Base-by-base conservation (phyloP, 345 rosid species). In the Euphorbia tirucalli region DNA sequence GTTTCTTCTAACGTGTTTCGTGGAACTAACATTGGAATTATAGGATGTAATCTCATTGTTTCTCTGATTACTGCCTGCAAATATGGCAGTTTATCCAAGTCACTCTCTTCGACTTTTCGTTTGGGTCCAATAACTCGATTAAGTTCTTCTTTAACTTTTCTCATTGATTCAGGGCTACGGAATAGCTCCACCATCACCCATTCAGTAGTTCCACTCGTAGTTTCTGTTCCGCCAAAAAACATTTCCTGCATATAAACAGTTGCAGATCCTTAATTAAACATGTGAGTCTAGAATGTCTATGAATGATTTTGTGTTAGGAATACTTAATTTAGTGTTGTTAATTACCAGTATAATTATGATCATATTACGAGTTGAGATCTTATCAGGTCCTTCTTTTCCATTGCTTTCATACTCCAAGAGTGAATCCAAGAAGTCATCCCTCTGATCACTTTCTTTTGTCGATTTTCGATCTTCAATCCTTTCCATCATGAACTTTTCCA, bases 401-500 rank as follows among this genome's bases (percentile, higher is more conserved):
- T 50, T 60, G 11, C 69, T 64, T 61, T 68, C 25, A 24, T 60
- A 68, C 31, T 62, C 69, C 68, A 74, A 61, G 44, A 74, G 11
- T 19, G 28, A 72, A 28, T 79, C 75, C 31, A 79, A 28, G 43
- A 71, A 74, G 7, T n/a, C n/a, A n/a, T 74, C 75, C 22, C 43
- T 31, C 14, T 11, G 14, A 15, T 58, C 19, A 13, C 35, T 66
- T 50, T 66, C 69, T 8, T 25, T 44, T 11, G 21, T 37, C 0
- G 14, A 4, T 15, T 77, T 59, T 43, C 44, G 1, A 2, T 74
- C 52, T 32, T 35, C 61, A 16, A 55, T 58, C 48, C 76, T 75
- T 55, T 79, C 79, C 27, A n/a, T 63, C 35, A 75, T 63, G 18
- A 71, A 75, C 24, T 58, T 46, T 4, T 72, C 28, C n/a, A 69